phyloP scores from a whole-genome alignment of 2,329 filamentous ascomycete species.

The Thermothelomyces thermophilus region DNA sequence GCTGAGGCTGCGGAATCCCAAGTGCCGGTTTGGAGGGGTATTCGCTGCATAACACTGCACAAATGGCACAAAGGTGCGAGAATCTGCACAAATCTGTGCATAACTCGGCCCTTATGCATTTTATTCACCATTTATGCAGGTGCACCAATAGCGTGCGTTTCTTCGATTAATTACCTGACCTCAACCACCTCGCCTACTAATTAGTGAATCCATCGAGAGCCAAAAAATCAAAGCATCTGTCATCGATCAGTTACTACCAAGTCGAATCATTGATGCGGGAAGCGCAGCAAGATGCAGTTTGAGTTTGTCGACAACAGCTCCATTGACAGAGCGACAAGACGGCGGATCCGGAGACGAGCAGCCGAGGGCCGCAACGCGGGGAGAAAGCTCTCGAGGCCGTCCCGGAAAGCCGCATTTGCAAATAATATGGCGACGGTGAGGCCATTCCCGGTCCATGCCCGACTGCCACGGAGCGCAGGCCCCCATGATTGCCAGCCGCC shows the following conservation, averaged over 20 bases:
- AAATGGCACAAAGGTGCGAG: not conserved
- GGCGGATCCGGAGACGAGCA: constrained; percentile 11
- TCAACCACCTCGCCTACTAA: too few relatives aligned
- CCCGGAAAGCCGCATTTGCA: too few relatives aligned
- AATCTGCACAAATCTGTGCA: not conserved
- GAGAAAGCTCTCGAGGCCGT: constrained; percentile 7
- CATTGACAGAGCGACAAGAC: not conserved
- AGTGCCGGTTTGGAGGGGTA: not conserved
- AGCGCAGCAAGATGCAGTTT: constrained; percentile 12
- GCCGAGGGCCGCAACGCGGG: constrained; percentile 11
- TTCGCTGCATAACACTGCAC: not conserved
- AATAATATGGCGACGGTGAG: not conserved
- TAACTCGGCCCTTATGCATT: not conserved
- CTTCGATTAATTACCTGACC: too few relatives aligned
- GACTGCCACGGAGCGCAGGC: not conserved
- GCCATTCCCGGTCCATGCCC: not conserved
- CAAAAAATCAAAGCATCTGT: too few relatives aligned
- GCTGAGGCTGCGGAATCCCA: not conserved
- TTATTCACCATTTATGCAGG: not conserved
- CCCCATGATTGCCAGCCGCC: not conserved
- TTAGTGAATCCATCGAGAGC: too few relatives aligned
- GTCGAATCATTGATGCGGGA: too few relatives aligned
- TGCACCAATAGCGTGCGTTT: too few relatives aligned
- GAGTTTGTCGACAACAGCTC: constrained; percentile 10
- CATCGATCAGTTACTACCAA: too few relatives aligned